These are phyloP conservation scores for Moesziomyces parantarcticus DNA, from an alignment of 1,284 basidiomycete genomes.

Conservation along the genomic window DNA sequence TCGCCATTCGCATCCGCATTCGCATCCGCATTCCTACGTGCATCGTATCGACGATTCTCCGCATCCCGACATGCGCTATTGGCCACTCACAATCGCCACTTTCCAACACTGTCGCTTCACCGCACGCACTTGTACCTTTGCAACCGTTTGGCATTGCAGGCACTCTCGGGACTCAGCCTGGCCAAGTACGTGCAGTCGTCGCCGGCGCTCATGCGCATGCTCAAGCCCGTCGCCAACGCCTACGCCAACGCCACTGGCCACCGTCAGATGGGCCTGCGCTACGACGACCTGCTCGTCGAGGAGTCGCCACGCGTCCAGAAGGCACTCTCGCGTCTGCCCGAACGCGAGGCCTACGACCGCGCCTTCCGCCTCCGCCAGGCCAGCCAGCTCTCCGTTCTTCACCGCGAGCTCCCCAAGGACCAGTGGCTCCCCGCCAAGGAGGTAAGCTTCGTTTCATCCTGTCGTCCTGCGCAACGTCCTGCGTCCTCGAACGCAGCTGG, in stretches of 20 bases:
- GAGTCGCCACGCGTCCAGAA: constrained; percentile 86
- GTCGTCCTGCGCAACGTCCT: too few species aligned
- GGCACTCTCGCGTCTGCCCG: constrained; percentile 79
- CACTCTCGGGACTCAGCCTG: constrained; percentile 72
- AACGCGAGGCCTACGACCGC: constrained; percentile 87
- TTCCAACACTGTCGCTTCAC: background rate
- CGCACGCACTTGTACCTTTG: background rate
- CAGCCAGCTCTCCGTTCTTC: constrained; percentile 81
- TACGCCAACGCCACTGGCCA: constrained; percentile 86
- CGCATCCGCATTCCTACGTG: background rate
- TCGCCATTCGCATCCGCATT: background rate
- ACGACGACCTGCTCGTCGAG: constrained; percentile 93
- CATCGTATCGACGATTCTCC: background rate
- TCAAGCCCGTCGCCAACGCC: constrained; percentile 85
- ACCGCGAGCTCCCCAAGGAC: constrained; percentile 84
- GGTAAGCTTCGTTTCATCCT: constrained; percentile 71
- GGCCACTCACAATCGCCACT: background rate
- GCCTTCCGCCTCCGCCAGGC: constrained; percentile 88
- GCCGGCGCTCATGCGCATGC: constrained; percentile 75
- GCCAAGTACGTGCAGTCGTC: constrained; percentile 81
- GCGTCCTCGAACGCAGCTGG: too few species aligned
- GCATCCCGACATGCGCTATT: background rate
- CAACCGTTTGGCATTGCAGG: constrained; percentile 7
- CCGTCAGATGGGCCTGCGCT: constrained; percentile 88
- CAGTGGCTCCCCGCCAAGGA: constrained; percentile 84